Evolutionary conservation across 2,329 filamentous ascomycete species (phyloP), one percentile per base, ranked within the genome.

Genomic region (Verticillium nonalfalfae): DNA sequence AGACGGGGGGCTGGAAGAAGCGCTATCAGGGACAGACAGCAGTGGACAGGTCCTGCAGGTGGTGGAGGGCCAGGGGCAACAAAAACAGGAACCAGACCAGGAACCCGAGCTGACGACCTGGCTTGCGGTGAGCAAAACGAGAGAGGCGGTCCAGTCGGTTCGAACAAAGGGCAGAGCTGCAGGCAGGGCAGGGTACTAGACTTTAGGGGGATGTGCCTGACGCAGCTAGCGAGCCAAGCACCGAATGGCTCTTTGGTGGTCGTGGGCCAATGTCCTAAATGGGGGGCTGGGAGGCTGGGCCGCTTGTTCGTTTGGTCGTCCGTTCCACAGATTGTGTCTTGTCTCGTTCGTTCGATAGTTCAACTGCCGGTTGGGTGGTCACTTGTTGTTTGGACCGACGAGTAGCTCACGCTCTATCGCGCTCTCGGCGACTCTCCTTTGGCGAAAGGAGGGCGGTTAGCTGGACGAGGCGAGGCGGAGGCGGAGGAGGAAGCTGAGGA

Each of bases 401-500:
- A 50, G 40, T 50, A 21, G 40, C 40, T 50, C 40, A 50, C 40
- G 40, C 40, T 50, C 40, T 50, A 50, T 50, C 40, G 40, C 40
- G n/a, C 40, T 50, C 40, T 50, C 40, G 40, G 40, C 40, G 40
- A 50, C 40, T 21, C 40, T 50, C 40, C 40, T 50, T 50, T 26
- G 40, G n/a, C 21, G n/a, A 26, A 62, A 62, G 63, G 62, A 67
- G 63, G 52, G 38, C 52, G 39, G 55, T 62, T 57, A 54, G 59
- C 61, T 62, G 63, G 60, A 59, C 62, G 60, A 64, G 65, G 55
- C 18, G 15, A 62, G 55, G 56, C 39, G 40, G 58, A 62, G 58
- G 54, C 35, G 60, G 68, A 69, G 59, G 70, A 70, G 67, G 62
- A 65, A 70, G 63, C 67, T 66, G 63, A 66, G 64, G 56, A 59